These are phyloP conservation scores for Exserohilum turcica DNA, from an alignment of 2,329 filamentous ascomycete genomes.

Conservation along the genomic window DNA sequence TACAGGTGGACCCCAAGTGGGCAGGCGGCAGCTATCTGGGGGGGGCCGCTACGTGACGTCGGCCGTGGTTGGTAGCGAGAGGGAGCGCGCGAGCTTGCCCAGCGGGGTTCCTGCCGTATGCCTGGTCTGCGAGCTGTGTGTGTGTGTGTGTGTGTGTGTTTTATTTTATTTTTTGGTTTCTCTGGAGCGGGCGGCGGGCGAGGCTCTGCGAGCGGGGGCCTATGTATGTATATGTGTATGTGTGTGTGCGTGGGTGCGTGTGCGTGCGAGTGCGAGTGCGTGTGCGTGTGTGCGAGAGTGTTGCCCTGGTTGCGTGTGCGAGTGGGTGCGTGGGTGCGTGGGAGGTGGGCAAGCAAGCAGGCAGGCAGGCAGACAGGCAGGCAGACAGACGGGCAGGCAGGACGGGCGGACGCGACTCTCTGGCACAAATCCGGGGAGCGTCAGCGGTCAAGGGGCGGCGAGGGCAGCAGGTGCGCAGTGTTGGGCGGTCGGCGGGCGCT, in stretches of 20 bases:
- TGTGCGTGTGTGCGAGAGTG: neutral
- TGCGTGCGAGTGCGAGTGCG: neutral
- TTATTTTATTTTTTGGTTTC: no score
- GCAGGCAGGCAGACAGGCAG: conserved; percentile 12
- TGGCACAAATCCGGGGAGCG: conserved; percentile 13
- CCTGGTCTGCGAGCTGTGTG: no score
- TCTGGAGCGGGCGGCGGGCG: neutral
- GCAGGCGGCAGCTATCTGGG: conserved; percentile 34
- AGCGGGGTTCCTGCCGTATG: conserved; percentile 5
- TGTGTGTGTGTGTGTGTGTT: no score
- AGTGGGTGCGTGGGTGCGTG: neutral
- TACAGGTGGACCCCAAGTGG: conserved; percentile 28
- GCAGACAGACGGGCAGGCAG: conserved; percentile 17
- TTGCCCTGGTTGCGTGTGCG: neutral
- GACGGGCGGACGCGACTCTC: conserved; percentile 7
- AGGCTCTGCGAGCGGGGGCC: neutral
- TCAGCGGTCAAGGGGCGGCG: conserved; percentile 21
- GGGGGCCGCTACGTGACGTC: conserved; percentile 26
- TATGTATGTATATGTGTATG: neutral
- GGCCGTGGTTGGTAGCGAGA: conserved; percentile 7
- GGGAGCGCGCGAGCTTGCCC: conserved; percentile 6
- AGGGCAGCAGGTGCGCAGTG: conserved; percentile 11
- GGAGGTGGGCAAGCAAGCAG: conserved; percentile 11
- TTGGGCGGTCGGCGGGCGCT: neutral
- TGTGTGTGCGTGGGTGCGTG: neutral